Conservation (phyloP, 257 asterid species). For the Plantago major region DNA sequence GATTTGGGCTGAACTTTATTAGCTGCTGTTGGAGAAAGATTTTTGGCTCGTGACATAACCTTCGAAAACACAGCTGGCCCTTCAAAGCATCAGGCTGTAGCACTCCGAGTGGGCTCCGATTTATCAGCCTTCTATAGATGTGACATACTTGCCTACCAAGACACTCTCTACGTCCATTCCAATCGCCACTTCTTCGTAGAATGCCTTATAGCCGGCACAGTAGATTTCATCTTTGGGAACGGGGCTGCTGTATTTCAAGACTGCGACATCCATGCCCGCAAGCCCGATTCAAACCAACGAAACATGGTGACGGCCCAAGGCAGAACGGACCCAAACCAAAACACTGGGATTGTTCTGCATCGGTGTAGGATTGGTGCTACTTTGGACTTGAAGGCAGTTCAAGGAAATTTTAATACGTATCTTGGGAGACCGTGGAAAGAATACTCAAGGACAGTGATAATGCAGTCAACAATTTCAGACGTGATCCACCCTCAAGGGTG, state of each 20-base stretch:
- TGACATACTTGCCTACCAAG: conserved; percentile 51
- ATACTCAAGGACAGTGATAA: conserved; percentile 56
- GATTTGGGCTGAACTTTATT: conserved; percentile 15
- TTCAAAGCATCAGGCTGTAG: conserved; percentile 65
- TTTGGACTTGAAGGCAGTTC: conserved; percentile 45
- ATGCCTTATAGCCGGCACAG: conserved; percentile 50
- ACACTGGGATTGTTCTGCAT: conserved; percentile 63
- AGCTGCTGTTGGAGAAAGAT: conserved; percentile 58
- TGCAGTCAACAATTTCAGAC: conserved; percentile 51
- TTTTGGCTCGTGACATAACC: conserved; percentile 59
- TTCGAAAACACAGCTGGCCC: conserved; percentile 68
- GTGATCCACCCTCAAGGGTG: conserved; percentile 54
- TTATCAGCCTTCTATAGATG: conserved; percentile 53
- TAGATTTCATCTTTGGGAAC: conserved; percentile 62
- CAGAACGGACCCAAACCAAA: conserved; percentile 61
- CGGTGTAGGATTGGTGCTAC: conserved; percentile 54
- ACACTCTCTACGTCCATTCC: conserved; percentile 54
- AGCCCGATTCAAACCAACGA: conserved; percentile 43
- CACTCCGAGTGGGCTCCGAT: conserved; percentile 63
- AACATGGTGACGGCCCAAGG: conserved; percentile 78
- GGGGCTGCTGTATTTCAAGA: conserved; percentile 46
- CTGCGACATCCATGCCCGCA: conserved; percentile 61
- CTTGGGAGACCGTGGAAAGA: conserved; percentile 63
- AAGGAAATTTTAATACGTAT: conserved; percentile 38
- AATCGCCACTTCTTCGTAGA: conserved; percentile 48